Percentiles rank a stretch among this genome's conserved stretches.
Evolutionary conservation across 179 eudicot species (phyloP).

Genomic region (Silene coronaria): DNA sequence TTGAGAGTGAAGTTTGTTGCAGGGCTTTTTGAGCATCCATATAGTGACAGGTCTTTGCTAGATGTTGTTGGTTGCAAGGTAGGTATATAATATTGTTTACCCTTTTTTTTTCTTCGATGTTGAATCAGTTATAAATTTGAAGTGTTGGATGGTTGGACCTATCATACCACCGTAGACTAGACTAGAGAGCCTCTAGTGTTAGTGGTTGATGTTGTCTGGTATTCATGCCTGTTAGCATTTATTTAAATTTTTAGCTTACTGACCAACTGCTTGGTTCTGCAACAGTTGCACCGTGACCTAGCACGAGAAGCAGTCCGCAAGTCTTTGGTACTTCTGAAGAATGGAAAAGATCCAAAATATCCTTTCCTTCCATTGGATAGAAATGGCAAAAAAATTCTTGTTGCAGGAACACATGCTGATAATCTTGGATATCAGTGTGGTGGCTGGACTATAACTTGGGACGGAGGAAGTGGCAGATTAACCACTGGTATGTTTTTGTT

Average conservation of each 20-base stretch:
- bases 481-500: slow-evolving; percentile 53
- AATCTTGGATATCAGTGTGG: slow-evolving; percentile 48
- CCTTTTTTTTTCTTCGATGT: not conserved
- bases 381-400: slow-evolving; percentile 54
- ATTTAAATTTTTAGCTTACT: not conserved
- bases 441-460: slow-evolving; percentile 48
- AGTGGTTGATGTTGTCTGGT: not conserved
- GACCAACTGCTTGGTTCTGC: slow-evolving; percentile 17
- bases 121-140: not conserved
- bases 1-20: slow-evolving; percentile 79
- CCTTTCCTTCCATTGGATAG: slow-evolving; percentile 66
- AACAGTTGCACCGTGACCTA: slow-evolving; percentile 70
- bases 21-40: slow-evolving; percentile 74
- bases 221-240: not conserved
- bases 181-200: not conserved
- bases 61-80: slow-evolving; percentile 78
- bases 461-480: slow-evolving; percentile 65
- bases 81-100: slow-evolving; percentile 9
- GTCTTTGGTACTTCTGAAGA: slow-evolving; percentile 70
- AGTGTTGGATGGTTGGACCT: not conserved
- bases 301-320: slow-evolving; percentile 90
- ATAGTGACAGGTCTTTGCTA: slow-evolving; percentile 60
- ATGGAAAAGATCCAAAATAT: slow-evolving; percentile 52
- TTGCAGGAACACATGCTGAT: slow-evolving; percentile 55
- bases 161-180: not conserved